Evolutionary conservation across 2,329 filamentous ascomycete genomes (phyloP).

Genomic region (Pseudogymnoascus destructans): DNA sequence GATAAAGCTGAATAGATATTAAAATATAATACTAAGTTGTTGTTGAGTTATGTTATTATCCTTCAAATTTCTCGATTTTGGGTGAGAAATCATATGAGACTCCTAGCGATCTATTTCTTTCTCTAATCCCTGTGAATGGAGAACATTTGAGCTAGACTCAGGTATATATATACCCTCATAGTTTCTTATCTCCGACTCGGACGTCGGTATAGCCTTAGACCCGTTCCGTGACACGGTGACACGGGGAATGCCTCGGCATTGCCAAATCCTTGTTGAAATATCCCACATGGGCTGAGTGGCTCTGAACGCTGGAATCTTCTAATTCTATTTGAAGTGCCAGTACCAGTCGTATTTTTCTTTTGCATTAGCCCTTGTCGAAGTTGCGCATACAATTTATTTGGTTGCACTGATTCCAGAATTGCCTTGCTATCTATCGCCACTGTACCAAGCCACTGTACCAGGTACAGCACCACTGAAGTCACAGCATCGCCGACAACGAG

Average conservation of each 20-base stretch:
- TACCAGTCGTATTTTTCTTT: neutral
- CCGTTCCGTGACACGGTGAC: neutral
- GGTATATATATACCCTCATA: neutral
- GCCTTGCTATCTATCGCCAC: neutral
- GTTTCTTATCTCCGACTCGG: neutral
- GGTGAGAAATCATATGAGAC: too few species aligned
- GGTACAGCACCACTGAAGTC: neutral
- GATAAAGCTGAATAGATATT: too few species aligned
- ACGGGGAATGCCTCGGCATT: slow-evolving; percentile 7
- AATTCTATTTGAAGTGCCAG: neutral
- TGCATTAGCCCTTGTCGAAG: neutral
- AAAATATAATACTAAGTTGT: too few species aligned
- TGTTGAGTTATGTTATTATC: too few species aligned
- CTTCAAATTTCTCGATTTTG: too few species aligned
- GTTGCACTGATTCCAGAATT: neutral
- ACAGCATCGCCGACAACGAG: neutral
- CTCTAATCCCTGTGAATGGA: neutral
- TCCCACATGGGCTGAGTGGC: neutral
- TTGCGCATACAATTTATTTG: neutral
- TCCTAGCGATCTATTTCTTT: neutral
- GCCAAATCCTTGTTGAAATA: slow-evolving; percentile 1
- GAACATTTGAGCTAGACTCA: neutral
- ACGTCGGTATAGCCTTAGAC: neutral
- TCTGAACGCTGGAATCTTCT: neutral
- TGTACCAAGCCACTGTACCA: neutral